Base-by-base conservation (phyloP, 192 early-diverging fungal species). In the Kappamyces sp. region DNA sequence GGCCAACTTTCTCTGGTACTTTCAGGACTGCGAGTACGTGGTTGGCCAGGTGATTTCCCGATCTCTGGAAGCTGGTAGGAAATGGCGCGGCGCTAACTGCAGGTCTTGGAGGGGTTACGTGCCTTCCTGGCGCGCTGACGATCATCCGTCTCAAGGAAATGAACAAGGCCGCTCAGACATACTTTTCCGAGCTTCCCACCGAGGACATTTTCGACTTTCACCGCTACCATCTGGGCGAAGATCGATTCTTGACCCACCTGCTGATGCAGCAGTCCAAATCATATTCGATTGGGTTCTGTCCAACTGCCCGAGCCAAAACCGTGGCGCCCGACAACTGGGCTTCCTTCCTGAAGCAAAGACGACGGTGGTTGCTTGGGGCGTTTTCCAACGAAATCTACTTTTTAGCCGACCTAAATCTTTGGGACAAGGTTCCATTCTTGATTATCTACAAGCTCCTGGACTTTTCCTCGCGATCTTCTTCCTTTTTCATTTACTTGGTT, bases 21-120 rank as follows among this genome's bases (percentile, higher is more conserved):
- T 77, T 47, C 75, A 77, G 45, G 75, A 77, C 46, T 53, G 62
- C 15, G 75, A 77, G 46, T 77, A 77, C 38, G 63, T 77, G 38
- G 46, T 61, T 5, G 71, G 71, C 11, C 75, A 77, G 49, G 49
- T 71, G 61, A 43, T 71, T 45, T 30, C 59, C 12, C 51, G 75
- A 31, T 48, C 55, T 2, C 52, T 77, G 29, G 75, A 77, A 43
- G 60, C 60, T 62, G 65, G 42, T 22, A 22, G 22, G 22, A 22
- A 22, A 22, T 22, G 22, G 22, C 22, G 22, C 22, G 22, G 22
- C 22, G 22, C 22, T 22, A 22, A 22, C 22, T 22, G 22, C 22
- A 22, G 65, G 42, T 47, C 53, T 15, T 40, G 75, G 65, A 46
- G 63, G 41, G 49, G 71, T 59, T 40, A 77, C 58, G 45, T 74